These are phyloP conservation scores for Hypomontagnella monticulosa DNA, from an alignment of 495 filamentous ascomycete genomes.

Conservation along the genomic window DNA sequence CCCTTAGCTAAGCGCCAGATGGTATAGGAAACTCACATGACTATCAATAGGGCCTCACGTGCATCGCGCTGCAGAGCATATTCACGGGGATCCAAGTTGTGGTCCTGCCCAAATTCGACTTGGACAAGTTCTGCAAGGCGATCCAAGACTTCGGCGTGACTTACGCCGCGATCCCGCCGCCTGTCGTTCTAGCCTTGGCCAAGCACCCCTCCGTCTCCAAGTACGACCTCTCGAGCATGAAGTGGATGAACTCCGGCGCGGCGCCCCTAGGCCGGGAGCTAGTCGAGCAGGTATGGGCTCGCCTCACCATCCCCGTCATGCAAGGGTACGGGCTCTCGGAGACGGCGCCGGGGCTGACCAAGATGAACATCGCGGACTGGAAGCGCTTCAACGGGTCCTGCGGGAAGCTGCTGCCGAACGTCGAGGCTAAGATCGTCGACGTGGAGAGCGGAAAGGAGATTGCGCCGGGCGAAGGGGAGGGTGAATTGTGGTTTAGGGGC, in stretches of 20 bases:
- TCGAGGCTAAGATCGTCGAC: slow-evolving; percentile 83
- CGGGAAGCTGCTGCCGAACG: slow-evolving; percentile 81
- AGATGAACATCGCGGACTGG: slow-evolving; percentile 81
- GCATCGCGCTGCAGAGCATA: slow-evolving; percentile 54
- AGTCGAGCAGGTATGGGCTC: slow-evolving; percentile 77
- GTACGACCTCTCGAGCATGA: slow-evolving; percentile 81
- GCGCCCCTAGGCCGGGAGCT: slow-evolving; percentile 88
- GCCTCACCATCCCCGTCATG: slow-evolving; percentile 76
- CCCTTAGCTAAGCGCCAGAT: no score
- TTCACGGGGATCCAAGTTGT: slow-evolving; percentile 74
- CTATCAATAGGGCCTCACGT: slow-evolving; percentile 48
- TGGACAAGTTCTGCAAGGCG: slow-evolving; percentile 77
- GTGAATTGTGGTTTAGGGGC: slow-evolving; percentile 83
- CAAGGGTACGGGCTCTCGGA: slow-evolving; percentile 68
- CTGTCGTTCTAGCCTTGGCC: slow-evolving; percentile 80
- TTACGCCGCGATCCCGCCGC: slow-evolving; percentile 85
- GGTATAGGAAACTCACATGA: background rate
- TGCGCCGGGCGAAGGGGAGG: slow-evolving; percentile 36
- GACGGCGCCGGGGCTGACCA: slow-evolving; percentile 62
- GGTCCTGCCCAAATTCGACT: slow-evolving; percentile 86
- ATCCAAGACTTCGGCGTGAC: slow-evolving; percentile 81
- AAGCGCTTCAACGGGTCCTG: slow-evolving; percentile 78
- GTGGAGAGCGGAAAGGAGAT: slow-evolving; percentile 54
- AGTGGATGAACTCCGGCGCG: slow-evolving; percentile 89
- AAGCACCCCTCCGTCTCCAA: slow-evolving; percentile 80